Conservation (phyloP, 306 rosid species). For the Begonia masoniana region DNA sequence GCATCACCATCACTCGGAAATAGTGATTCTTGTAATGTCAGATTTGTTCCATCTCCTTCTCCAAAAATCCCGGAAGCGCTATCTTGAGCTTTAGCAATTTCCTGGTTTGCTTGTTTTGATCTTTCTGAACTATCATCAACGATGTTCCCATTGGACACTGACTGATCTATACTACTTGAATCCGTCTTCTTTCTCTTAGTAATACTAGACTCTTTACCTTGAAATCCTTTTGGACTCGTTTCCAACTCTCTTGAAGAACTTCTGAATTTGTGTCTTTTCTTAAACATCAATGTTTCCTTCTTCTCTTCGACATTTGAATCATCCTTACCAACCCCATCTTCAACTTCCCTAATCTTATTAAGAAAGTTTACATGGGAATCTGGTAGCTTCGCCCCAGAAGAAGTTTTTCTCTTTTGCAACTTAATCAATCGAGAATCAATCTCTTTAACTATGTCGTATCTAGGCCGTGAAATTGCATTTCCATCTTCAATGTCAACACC, state of each 20-base stretch:
- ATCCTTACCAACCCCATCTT: conserved; percentile 12
- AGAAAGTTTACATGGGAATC: conserved; percentile 13
- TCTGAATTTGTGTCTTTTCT: conserved; percentile 40
- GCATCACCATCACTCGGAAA: conserved; percentile 3
- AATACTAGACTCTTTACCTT: conserved; percentile 17
- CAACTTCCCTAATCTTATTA: conserved; percentile 17
- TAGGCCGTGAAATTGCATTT: conserved; percentile 14
- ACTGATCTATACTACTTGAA: conserved; percentile 3
- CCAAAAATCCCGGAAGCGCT: conserved; percentile 10
- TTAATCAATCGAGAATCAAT: conserved; percentile 32
- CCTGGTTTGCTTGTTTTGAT: conserved; percentile 11
- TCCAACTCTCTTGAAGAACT: conserved; percentile 27
- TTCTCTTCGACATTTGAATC: conserved; percentile 18
- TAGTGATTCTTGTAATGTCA: conserved; percentile 2
- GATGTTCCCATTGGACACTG: conserved; percentile 15
- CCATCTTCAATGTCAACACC: conserved; percentile 18
- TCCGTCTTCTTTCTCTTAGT: conserved; percentile 14
- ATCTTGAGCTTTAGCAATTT: conserved; percentile 6
- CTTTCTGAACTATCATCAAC: conserved; percentile 7
- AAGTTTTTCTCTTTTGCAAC: conserved; percentile 34
- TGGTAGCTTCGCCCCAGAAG: conserved; percentile 18
- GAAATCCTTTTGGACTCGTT: conserved; percentile 52
- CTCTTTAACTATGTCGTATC: conserved; percentile 46
- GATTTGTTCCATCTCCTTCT: conserved; percentile 10
- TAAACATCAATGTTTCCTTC: conserved; percentile 23